Percentiles rank a stretch among this genome's conserved stretches.
Evolutionary conservation across 2,329 filamentous ascomycete species (phyloP).

Genomic region (Fusarium miscanthi): DNA sequence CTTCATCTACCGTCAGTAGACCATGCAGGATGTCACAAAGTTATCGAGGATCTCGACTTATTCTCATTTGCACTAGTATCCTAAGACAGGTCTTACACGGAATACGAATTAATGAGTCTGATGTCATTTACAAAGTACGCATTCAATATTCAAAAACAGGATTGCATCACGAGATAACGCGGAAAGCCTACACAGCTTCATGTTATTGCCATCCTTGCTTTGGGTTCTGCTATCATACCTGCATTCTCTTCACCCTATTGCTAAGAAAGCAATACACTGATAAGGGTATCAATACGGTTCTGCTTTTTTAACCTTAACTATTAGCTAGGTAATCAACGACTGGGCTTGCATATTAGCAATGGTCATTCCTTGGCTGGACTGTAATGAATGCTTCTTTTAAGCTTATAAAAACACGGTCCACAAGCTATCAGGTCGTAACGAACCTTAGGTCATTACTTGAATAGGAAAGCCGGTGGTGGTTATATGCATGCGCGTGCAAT

Average conservation of each 20-base stretch:
- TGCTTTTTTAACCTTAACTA: background rate
- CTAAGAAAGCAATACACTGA: background rate
- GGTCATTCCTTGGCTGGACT: background rate
- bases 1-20: background rate
- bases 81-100: background rate
- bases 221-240: background rate
- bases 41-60: background rate
- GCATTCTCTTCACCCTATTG: background rate
- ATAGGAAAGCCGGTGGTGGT: slow-evolving; percentile 1
- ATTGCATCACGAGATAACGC: background rate
- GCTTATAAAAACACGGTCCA: background rate
- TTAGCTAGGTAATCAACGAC: background rate
- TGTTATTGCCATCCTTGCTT: background rate
- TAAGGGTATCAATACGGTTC: background rate
- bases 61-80: background rate
- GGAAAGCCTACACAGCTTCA: background rate
- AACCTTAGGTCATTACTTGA: background rate
- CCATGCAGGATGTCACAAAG: background rate
- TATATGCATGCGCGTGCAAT: background rate
- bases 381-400: background rate
- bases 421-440: background rate
- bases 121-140: background rate
- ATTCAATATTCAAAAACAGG: background rate
- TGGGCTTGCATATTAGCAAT: background rate
- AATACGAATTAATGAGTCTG: background rate